These are phyloP conservation scores for Rosa multiflora DNA, from an alignment of 306 rosid species.

Conservation along the genomic window DNA sequence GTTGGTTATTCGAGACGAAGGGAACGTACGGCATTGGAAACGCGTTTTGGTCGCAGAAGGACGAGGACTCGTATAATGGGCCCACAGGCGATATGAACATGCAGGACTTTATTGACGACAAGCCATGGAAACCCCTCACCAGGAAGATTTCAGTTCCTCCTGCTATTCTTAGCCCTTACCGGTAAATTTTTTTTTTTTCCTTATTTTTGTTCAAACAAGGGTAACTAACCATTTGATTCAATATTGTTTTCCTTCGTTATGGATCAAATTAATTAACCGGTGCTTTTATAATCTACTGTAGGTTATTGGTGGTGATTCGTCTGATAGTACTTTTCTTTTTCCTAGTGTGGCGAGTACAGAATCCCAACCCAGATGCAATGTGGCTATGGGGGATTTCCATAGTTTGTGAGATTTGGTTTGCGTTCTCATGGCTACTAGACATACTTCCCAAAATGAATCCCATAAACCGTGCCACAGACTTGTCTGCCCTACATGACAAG, in stretches of 20 bases:
- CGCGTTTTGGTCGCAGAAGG: constrained; percentile 68
- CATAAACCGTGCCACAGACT: constrained; percentile 72
- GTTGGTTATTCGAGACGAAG: constrained; percentile 82
- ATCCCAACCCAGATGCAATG: constrained; percentile 76
- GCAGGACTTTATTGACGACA: constrained; percentile 81
- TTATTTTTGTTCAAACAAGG: too few species aligned
- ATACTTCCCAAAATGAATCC: constrained; percentile 75
- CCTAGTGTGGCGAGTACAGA: constrained; percentile 55
- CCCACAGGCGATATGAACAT: constrained; percentile 45
- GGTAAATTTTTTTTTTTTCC: constrained; percentile 27
- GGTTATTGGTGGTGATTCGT: constrained; percentile 57
- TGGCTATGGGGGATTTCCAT: constrained; percentile 87
- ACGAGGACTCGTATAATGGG: constrained; percentile 42
- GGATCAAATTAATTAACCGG: background rate
- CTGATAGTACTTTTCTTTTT: constrained; percentile 41
- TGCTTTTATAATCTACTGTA: constrained; percentile 17
- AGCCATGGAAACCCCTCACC: constrained; percentile 88
- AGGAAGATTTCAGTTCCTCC: constrained; percentile 58
- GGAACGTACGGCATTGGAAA: constrained; percentile 84
- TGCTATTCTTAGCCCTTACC: constrained; percentile 73
- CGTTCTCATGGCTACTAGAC: constrained; percentile 81
- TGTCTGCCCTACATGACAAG: constrained; percentile 65
- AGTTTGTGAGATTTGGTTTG: constrained; percentile 85
- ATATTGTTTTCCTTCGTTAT: too few species aligned
- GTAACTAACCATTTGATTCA: too few species aligned